These are phyloP conservation scores for Dimocarpus longan DNA, from an alignment of 345 rosid genomes.

Conservation along the genomic window DNA sequence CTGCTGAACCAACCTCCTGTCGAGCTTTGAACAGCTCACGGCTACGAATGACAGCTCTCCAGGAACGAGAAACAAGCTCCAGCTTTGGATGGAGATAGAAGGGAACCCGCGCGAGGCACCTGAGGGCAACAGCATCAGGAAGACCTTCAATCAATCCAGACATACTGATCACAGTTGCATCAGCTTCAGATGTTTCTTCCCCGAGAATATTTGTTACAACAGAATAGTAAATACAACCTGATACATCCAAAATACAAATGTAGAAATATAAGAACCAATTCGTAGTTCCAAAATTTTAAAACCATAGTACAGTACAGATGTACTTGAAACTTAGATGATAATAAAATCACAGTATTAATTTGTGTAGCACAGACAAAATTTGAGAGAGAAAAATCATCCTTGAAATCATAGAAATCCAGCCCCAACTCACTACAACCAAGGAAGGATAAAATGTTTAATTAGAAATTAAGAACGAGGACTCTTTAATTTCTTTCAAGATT, in stretches of 20 bases:
- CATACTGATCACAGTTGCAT: conserved; percentile 60
- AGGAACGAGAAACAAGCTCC: conserved; percentile 94
- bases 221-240: conserved; percentile 30
- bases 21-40: conserved; percentile 77
- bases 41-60: conserved; percentile 79
- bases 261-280: conserved; percentile 4
- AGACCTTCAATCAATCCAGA: conserved; percentile 91
- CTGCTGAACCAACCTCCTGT: conserved; percentile 64
- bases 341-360: neutral
- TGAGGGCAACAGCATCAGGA: conserved; percentile 84
- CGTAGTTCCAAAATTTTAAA: conserved; percentile 9
- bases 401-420: neutral
- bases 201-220: conserved; percentile 12
- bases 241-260: conserved; percentile 14
- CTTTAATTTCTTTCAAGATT: neutral
- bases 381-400: conserved; percentile 6
- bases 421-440: neutral
- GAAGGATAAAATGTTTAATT: neutral
- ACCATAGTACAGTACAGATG: conserved; percentile 3
- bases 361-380: neutral
- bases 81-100: conserved; percentile 66
- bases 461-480: neutral
- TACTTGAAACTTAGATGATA: conserved; percentile 2
- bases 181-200: conserved; percentile 27
- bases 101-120: conserved; percentile 95